Percentiles rank a stretch among this genome's conserved stretches.
Evolutionary conservation across 345 rosid species (phyloP).

Genomic region (Rhodamnia rubescens): DNA sequence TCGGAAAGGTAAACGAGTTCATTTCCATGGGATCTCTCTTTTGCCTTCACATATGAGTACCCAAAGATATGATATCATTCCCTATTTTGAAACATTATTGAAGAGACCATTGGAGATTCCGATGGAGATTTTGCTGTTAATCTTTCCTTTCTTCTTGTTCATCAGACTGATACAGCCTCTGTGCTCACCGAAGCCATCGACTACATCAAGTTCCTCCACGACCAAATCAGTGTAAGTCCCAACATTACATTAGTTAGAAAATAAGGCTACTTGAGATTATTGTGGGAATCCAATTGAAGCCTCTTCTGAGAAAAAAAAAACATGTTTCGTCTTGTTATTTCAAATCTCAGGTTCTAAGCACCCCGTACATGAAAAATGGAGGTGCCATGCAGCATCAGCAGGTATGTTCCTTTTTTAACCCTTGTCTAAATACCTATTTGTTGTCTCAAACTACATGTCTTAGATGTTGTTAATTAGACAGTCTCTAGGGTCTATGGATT

Average conservation of each 20-base stretch:
- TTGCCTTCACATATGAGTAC: neutral
- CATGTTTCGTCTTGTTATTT: neutral
- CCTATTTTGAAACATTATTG: neutral
- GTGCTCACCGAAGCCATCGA: constrained; percentile 98
- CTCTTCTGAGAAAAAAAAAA: neutral
- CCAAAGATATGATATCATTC: constrained; percentile 1
- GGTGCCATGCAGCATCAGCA: constrained; percentile 77
- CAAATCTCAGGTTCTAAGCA: constrained; percentile 52
- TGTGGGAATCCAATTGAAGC: neutral
- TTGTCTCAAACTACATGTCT: neutral
- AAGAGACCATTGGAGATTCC: neutral
- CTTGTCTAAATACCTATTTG: neutral
- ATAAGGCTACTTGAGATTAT: neutral
- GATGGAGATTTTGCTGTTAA: neutral
- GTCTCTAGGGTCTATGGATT: neutral
- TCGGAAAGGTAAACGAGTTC: constrained; percentile 72
- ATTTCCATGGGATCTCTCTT: neutral
- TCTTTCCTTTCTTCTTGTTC: neutral
- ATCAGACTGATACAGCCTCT: constrained; percentile 98
- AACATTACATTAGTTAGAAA: neutral
- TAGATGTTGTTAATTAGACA: neutral
- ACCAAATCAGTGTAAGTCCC: constrained; percentile 73
- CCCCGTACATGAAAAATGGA: constrained; percentile 93
- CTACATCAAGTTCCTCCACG: constrained; percentile 95
- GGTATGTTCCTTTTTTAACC: neutral